Percentiles rank a stretch among this genome's conserved stretches.
Conservation (phyloP, 1,284 basidiomycete genomes). For the Tetrapyrgos nigripes region DNA sequence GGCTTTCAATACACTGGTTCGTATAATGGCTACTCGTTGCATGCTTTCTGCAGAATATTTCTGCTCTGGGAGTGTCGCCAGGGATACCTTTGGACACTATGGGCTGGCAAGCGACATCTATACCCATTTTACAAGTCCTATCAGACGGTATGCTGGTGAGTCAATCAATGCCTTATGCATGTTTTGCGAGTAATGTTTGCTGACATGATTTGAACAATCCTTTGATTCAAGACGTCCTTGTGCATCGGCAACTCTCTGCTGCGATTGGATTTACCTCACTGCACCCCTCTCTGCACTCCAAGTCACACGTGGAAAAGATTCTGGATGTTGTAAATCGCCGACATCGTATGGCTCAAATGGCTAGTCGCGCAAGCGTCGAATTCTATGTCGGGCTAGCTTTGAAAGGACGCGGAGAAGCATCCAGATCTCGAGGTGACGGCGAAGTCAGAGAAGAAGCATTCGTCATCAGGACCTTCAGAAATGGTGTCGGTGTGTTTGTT, state of each 20-base stretch:
- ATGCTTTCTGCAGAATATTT: conserved; percentile 99
- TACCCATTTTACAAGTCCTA: conserved; percentile 98
- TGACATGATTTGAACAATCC: conserved; percentile 19
- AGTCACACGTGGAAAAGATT: conserved; percentile 87
- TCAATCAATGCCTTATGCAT: conserved; percentile 38
- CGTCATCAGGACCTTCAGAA: conserved; percentile 93
- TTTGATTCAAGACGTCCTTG: conserved; percentile 97
- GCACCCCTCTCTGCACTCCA: conserved; percentile 89
- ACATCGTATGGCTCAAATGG: conserved; percentile 97
- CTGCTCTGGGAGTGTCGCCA: conserved; percentile 91
- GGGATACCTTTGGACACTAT: conserved; percentile 96
- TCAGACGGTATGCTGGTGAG: conserved; percentile 90
- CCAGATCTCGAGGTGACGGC: conserved; percentile 34
- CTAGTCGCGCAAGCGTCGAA: conserved; percentile 93
- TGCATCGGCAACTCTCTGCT: conserved; percentile 92
- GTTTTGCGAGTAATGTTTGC: conserved; percentile 38
- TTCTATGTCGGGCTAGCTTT: conserved; percentile 97
- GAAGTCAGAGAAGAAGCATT: conserved; percentile 87
- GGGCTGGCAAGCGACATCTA: conserved; percentile 97
- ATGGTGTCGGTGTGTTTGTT: conserved; percentile 96
- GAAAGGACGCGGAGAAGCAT: conserved; percentile 68
- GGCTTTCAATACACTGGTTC: conserved; percentile 96
- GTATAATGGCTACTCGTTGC: conserved; percentile 99
- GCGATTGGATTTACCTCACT: conserved; percentile 88
- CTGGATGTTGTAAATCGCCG: conserved; percentile 91